phyloP scores from a whole-genome alignment of 2,329 filamentous ascomycete species.

The Alternaria dauci region DNA sequence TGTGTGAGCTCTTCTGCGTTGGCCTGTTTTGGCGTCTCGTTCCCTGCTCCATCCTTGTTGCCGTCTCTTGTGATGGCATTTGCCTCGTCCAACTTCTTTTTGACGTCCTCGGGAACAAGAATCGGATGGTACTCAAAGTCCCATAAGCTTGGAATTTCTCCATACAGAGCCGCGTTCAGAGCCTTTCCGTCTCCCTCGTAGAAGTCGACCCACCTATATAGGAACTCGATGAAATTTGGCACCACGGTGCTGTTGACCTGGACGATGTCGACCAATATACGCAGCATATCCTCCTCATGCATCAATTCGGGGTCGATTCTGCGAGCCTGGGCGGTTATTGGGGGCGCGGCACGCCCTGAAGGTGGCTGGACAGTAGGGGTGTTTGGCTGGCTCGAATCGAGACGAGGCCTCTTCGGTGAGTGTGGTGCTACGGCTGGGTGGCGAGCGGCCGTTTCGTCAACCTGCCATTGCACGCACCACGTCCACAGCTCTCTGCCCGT shows the following conservation, averaged over 20 bases:
- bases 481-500: constrained; percentile 42
- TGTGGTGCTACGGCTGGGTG: constrained; percentile 10
- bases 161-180: constrained; percentile 40
- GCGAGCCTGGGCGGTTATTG: constrained; percentile 28
- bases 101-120: constrained; percentile 21
- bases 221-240: constrained; percentile 47
- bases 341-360: constrained; percentile 13
- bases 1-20: constrained; percentile 22
- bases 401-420: constrained; percentile 36
- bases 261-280: constrained; percentile 44
- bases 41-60: not conserved
- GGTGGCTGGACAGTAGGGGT: constrained; percentile 1
- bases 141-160: constrained; percentile 48
- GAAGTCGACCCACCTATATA: constrained; percentile 47
- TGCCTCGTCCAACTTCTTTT: constrained; percentile 8
- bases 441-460: constrained; percentile 17
- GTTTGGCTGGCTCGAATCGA: constrained; percentile 11
- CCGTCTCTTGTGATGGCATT: not conserved
- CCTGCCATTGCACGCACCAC: constrained; percentile 46
- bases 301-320: constrained; percentile 35
- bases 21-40: not conserved
- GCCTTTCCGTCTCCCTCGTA: constrained; percentile 44
- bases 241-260: constrained; percentile 37
- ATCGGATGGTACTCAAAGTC: constrained; percentile 46
- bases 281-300: constrained; percentile 38